Base-by-base conservation (phyloP, 805 yeast genomes). In the Wickerhamia fluorescens region DNA sequence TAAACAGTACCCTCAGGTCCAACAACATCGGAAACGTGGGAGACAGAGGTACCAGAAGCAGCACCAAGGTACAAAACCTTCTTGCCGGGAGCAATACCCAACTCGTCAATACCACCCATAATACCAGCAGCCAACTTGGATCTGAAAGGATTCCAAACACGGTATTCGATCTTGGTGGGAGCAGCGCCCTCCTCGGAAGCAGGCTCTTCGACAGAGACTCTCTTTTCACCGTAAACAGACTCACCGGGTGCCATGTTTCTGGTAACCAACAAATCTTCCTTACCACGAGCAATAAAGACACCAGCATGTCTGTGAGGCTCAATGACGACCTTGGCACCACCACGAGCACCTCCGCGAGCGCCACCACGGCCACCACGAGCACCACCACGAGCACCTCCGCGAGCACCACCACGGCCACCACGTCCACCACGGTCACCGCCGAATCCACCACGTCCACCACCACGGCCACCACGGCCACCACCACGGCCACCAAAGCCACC, bases 111-210 rank as follows among this genome's bases (percentile, higher is more conserved):
- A 82, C 98, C 98, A 69, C 98, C 98, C 86, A 92, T 84, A 47
- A 92, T 85, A 83, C 98, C 98, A 40, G 98, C 98, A 59, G 98
- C 98, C 70, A 92, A 73, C 76, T 92, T 92, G 36, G 97, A 89
- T 79, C 98, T 83, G 83, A 92, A 92, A 41, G 98, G 98, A 69
- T 92, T 92, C 98, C 98, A 92, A 47, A 92, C 98, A 76, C 98
- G 88, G 79, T 92, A 92, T 72, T 92, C 98, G 38, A 78, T 75
- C 73, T 92, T 92, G 54, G 96, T 87, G 44, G 92, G 78, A 45
- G 92, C 84, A 35, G 78, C 84, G 54, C 81, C 82, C 53, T 82
- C 94, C 56, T 82, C 94, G 51, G 70, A 75, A 34, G 89, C 75
- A 44, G 96, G 95, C 58, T 84, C 96, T 61, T 92, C 98, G 38